A percentile compares a stretch with the other conserved stretches of the same genome.
Evolutionary conservation across 805 yeast species (phyloP).

Genomic region (Ogataea trehalophila): DNA sequence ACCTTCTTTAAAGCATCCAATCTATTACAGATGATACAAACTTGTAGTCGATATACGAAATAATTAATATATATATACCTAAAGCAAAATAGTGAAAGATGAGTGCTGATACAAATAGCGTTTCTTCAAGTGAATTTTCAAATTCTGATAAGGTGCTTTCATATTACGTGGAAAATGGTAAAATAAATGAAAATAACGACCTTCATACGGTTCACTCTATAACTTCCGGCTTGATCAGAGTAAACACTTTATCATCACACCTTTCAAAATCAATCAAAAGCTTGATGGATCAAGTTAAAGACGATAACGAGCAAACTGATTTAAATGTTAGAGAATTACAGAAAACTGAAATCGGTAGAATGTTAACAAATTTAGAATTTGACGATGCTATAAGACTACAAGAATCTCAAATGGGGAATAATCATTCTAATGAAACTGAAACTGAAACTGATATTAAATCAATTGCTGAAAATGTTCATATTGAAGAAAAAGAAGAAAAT

Average conservation of each 20-base stretch:
- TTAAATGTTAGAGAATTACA: conserved; percentile 4
- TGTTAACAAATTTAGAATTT: conserved; percentile 17
- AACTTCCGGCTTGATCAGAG: neutral
- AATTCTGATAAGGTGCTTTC: too few species aligned
- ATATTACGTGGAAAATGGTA: too few species aligned
- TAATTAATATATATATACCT: too few species aligned
- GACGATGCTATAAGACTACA: conserved; percentile 22
- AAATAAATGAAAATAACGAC: neutral
- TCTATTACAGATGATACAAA: too few species aligned
- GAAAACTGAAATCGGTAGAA: conserved; percentile 15
- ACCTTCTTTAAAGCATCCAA: too few species aligned
- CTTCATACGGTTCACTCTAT: neutral
- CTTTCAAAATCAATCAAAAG: conserved; percentile 3
- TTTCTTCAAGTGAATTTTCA: too few species aligned
- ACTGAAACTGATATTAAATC: neutral
- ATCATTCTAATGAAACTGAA: conserved; percentile 1
- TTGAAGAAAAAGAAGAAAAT: neutral
- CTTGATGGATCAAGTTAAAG: conserved; percentile 11
- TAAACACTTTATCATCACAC: neutral
- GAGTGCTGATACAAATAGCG: too few species aligned
- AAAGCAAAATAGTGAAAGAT: too few species aligned
- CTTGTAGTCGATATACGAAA: too few species aligned
- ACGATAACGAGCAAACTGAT: conserved; percentile 19
- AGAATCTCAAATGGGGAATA: neutral
- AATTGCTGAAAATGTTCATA: conserved; percentile 2